Conservation (phyloP, 2,329 filamentous ascomycete genomes). For the Fusarium avenaceum region DNA sequence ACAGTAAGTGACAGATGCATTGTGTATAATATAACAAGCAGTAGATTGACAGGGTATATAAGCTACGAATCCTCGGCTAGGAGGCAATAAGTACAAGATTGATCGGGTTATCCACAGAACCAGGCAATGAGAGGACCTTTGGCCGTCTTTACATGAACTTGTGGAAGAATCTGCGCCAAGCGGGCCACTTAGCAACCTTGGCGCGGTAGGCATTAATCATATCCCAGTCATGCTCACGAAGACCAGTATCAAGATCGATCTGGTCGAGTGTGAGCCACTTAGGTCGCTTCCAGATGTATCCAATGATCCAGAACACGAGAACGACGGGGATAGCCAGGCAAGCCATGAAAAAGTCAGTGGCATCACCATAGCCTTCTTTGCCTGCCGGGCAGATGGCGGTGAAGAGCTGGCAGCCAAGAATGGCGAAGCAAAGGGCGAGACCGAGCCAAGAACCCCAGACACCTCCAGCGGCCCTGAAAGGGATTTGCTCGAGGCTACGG, state of each 20-base stretch:
- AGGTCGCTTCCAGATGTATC: slow-evolving; percentile 74
- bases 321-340: slow-evolving; percentile 68
- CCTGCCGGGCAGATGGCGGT: slow-evolving; percentile 60
- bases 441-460: slow-evolving; percentile 74
- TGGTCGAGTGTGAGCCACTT: slow-evolving; percentile 70
- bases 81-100: slow-evolving; percentile 24
- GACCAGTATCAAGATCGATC: slow-evolving; percentile 77
- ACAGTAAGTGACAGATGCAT: background rate
- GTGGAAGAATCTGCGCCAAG: slow-evolving; percentile 57
- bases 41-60: slow-evolving; percentile 42
- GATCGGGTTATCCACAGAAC: background rate
- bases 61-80: slow-evolving; percentile 18
- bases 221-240: slow-evolving; percentile 75
- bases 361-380: slow-evolving; percentile 53
- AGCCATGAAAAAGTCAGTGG: slow-evolving; percentile 66
- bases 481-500: slow-evolving; percentile 73
- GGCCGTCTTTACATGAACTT: slow-evolving; percentile 23
- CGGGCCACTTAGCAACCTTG: slow-evolving; percentile 62
- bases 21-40: background rate
- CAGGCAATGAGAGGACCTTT: rapidly evolving
- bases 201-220: slow-evolving; percentile 67
- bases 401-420: slow-evolving; percentile 67
- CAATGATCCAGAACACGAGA: slow-evolving; percentile 65
- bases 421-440: slow-evolving; percentile 66
- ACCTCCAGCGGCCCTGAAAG: slow-evolving; percentile 72